These are phyloP conservation scores for Erysiphe pulchra DNA, from an alignment of 2,329 filamentous ascomycete genomes.

Conservation along the genomic window DNA sequence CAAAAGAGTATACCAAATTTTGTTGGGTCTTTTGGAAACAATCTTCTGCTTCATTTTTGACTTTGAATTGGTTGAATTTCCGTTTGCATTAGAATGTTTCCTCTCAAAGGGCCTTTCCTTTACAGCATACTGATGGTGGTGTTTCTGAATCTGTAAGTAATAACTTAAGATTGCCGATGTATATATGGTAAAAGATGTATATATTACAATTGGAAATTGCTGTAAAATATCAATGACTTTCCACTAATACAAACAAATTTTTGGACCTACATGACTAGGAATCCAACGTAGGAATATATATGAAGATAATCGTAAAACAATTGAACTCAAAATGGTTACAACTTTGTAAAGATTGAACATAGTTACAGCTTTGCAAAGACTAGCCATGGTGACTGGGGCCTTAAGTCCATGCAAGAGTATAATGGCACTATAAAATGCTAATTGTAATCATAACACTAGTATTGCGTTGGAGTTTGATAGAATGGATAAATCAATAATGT, in stretches of 20 bases:
- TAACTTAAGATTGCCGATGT: slow-evolving; percentile 34
- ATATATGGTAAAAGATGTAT: slow-evolving; percentile 39
- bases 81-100: slow-evolving; percentile 14
- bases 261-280: slow-evolving; percentile 12
- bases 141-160: slow-evolving; percentile 29
- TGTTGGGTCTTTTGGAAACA: slow-evolving; percentile 21
- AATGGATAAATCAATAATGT: too few relatives aligned
- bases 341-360: neutral
- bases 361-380: neutral
- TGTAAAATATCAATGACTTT: slow-evolving; percentile 3
- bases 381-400: too few relatives aligned
- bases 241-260: neutral
- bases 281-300: slow-evolving; percentile 36
- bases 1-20: slow-evolving; percentile 38
- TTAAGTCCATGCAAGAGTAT: too few relatives aligned
- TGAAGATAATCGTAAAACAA: slow-evolving; percentile 22
- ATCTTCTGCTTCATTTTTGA: slow-evolving; percentile 18
- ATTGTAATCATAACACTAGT: too few relatives aligned
- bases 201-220: slow-evolving; percentile 21
- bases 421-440: too few relatives aligned
- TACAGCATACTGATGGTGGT: slow-evolving; percentile 30
- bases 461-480: too few relatives aligned
- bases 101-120: slow-evolving; percentile 27
- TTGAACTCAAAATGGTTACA: slow-evolving; percentile 15
- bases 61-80: slow-evolving; percentile 3